These are phyloP conservation scores for Neonectria ditissima DNA, from an alignment of 2,329 filamentous ascomycete genomes.

Conservation along the genomic window DNA sequence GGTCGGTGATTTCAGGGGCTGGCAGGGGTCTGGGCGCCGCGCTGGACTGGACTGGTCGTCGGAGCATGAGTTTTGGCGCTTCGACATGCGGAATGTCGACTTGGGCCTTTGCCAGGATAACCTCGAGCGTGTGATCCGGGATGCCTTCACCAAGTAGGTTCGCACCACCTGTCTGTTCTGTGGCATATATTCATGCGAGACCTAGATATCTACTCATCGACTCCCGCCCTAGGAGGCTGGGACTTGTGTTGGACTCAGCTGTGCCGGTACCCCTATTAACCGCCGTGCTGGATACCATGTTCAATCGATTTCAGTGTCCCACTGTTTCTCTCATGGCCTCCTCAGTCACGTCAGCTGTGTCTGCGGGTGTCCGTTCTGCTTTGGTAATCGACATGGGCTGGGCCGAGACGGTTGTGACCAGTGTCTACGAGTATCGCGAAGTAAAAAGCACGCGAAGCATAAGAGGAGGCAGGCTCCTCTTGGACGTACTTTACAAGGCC, in stretches of 20 bases:
- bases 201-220: conserved; percentile 74
- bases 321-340: conserved; percentile 84
- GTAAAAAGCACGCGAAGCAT: conserved; percentile 77
- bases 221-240: conserved; percentile 78
- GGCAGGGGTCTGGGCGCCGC: conserved; percentile 64
- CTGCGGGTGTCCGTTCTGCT: conserved; percentile 86
- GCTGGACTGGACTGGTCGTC: conserved; percentile 69
- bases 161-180: neutral
- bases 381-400: conserved; percentile 92
- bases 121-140: conserved; percentile 83
- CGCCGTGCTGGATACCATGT: conserved; percentile 80
- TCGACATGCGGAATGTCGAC: conserved; percentile 79
- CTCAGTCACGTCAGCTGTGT: conserved; percentile 78
- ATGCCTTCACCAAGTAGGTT: conserved; percentile 83
- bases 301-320: conserved; percentile 83
- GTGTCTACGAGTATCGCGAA: conserved; percentile 91
- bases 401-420: conserved; percentile 88
- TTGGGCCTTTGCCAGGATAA: conserved; percentile 86
- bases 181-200: conserved; percentile 28
- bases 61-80: conserved; percentile 80
- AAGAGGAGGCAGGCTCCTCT: conserved; percentile 78
- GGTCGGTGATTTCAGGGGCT: conserved; percentile 83
- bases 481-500: conserved; percentile 75
- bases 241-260: conserved; percentile 80
- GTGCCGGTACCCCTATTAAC: conserved; percentile 84